Evolutionary conservation across 768 basidiomycete genomes (phyloP).

Genomic region (Podaxis sp.): DNA sequence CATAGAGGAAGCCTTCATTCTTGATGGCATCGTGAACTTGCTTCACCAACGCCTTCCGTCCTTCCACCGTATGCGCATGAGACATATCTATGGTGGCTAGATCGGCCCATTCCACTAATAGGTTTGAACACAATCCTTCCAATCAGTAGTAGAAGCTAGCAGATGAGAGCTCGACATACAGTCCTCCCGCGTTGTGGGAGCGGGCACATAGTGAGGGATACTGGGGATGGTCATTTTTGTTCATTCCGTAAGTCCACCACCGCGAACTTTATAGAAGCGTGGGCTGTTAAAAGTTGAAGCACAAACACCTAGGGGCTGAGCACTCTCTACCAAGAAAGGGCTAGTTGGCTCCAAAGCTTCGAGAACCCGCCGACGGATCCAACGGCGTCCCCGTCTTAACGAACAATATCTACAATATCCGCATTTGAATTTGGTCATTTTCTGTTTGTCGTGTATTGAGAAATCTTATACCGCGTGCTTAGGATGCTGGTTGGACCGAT

Average conservation of each 20-base stretch:
- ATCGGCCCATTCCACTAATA: conserved; percentile 35
- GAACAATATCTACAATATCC: neutral
- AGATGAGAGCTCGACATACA: neutral
- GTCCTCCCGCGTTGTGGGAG: neutral
- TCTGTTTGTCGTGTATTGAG: neutral
- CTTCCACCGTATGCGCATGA: conserved; percentile 32
- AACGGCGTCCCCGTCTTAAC: neutral
- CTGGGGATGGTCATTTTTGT: neutral
- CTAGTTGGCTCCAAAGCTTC: neutral
- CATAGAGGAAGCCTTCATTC: conserved; percentile 44
- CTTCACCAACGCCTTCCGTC: conserved; percentile 31
- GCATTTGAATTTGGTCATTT: neutral
- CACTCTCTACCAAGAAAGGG: neutral
- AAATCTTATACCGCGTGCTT: neutral
- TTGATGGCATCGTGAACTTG: conserved; percentile 42
- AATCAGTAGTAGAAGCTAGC: neutral
- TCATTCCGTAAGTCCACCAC: neutral
- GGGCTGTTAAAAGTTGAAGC: neutral
- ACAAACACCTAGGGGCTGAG: neutral
- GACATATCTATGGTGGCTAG: conserved; percentile 49
- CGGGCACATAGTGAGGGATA: neutral
- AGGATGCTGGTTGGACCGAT: neutral
- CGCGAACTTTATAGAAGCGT: neutral
- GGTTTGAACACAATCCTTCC: neutral
- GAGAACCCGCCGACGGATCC: neutral